These are phyloP conservation scores for Globisporangium sylvaticum DNA, from an alignment of 352 stramenopile genomes.

Conservation along the genomic window DNA sequence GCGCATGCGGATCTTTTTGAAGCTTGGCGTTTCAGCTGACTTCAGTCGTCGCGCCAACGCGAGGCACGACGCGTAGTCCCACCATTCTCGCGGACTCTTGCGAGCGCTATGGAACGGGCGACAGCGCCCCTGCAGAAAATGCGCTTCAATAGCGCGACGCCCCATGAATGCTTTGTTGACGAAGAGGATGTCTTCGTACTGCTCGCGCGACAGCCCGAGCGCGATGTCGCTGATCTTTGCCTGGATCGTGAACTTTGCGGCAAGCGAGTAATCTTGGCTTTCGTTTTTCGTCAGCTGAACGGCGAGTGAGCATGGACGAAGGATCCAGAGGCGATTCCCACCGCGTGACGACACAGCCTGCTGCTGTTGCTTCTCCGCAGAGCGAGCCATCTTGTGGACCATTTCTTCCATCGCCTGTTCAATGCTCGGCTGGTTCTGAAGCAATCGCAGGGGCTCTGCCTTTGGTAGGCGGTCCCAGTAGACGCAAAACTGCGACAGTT, in stretches of 20 bases:
- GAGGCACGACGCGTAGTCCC: conserved; percentile 64
- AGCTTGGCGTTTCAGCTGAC: background rate
- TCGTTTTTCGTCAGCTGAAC: conserved; percentile 83
- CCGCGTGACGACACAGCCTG: background rate
- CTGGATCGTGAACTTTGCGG: conserved; percentile 65
- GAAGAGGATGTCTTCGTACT: conserved; percentile 83
- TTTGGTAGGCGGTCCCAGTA: conserved; percentile 67
- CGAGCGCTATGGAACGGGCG: conserved; percentile 46
- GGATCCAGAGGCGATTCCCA: conserved; percentile 33
- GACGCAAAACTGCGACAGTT: conserved; percentile 39
- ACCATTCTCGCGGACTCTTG: conserved; percentile 56
- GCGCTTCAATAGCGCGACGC: conserved; percentile 53
- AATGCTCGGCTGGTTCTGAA: conserved; percentile 38
- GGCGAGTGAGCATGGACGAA: conserved; percentile 44
- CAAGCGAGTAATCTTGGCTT: conserved; percentile 55
- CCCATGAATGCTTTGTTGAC: conserved; percentile 61
- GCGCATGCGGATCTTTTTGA: conserved; percentile 23
- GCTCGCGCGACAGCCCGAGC: conserved; percentile 57
- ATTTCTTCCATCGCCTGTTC: conserved; percentile 46
- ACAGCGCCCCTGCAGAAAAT: conserved; percentile 57
- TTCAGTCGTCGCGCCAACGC: conserved; percentile 33
- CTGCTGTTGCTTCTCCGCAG: conserved; percentile 6
- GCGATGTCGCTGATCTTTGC: conserved; percentile 43
- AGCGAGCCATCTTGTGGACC: conserved; percentile 29
- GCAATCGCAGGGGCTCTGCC: conserved; percentile 15